Evolutionary conservation across 805 yeast species (phyloP).

Genomic region (Candida ponderosae): DNA sequence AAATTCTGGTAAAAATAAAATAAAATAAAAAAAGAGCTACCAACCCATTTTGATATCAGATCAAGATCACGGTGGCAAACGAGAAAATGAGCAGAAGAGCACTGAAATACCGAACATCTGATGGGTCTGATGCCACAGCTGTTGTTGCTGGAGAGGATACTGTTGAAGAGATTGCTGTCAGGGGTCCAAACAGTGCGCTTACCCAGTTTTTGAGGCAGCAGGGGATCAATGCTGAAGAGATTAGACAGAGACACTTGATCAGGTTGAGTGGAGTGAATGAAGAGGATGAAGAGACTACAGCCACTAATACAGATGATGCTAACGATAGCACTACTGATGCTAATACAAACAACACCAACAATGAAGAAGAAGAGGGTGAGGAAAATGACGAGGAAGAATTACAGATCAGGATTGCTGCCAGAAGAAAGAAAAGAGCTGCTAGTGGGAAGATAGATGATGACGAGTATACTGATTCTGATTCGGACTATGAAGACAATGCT

Average conservation of each 20-base stretch:
- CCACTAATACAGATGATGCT: not conserved
- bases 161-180: constrained; percentile 22
- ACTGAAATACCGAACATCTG: constrained; percentile 16
- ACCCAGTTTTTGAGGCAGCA: constrained; percentile 84
- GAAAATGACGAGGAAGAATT: constrained; percentile 22
- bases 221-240: constrained; percentile 80
- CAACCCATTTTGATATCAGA: too few species aligned
- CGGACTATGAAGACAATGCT: constrained; percentile 22
- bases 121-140: constrained; percentile 1
- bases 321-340: not conserved
- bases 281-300: constrained; percentile 1
- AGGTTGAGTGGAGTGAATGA: constrained; percentile 15
- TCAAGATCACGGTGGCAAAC: too few species aligned
- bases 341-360: not conserved
- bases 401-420: constrained; percentile 30
- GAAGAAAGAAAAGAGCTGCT: constrained; percentile 34
- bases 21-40: too few species aligned
- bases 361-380: constrained; percentile 7
- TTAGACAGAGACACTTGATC: constrained; percentile 40
- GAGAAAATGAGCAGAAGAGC: constrained; percentile 23
- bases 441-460: constrained; percentile 24
- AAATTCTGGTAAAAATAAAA: too few species aligned
- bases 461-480: constrained; percentile 28
- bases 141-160: constrained; percentile 1
- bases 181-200: constrained; percentile 74